Base-by-base conservation (phyloP, 768 basidiomycete species). In the Pleurotus tuber-regium region DNA sequence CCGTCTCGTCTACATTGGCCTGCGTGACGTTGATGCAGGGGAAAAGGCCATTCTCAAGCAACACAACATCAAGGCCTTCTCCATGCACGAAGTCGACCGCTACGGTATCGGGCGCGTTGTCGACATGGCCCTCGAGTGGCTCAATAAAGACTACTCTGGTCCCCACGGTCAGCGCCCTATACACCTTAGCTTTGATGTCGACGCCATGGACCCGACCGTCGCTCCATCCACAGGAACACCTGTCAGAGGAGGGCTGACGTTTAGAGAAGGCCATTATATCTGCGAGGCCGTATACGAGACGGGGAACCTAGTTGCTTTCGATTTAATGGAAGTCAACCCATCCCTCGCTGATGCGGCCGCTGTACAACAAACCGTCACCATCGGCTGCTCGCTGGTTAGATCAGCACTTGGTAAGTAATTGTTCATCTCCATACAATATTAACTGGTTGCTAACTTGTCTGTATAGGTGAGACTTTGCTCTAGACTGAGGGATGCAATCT, bases 321-420 rank as follows among this genome's bases (percentile, higher is more conserved):
- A 99, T 69, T 74, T 99, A 56, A 95, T 99, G 94, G 92, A 99
- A 69, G 96, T 99, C 54, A 98, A 98, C 66, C 97, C 97, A n/a
- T 88, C 91, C 0, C 77, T 99, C 14, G 81, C 78, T 11, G 92
- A 94, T 59, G 75, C 73, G 39, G 76, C 74, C 41, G 84, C 85
- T 28, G 95, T 88, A 7, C 70, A 83, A 58, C 86, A 95, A 71
- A 99, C 97, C 0, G 87, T 99, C 23, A 85, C 90, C 14, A 84
- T 95, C 23, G 93, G 93, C 4, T 91, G 93, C 63, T 92, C 89
- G 29, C 74, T 96, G 38, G 82, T 92, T 24, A 79, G 93, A 25
- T 74, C 87, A 26, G 91, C 92, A 7, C 71, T 96, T 49, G 92
- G 92, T 92, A 61, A 46, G 81, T 69, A n/a, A 18, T 39, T 23